Base-by-base conservation (phyloP, 169 alveolate species). In the Plasmodium blacklocki region DNA sequence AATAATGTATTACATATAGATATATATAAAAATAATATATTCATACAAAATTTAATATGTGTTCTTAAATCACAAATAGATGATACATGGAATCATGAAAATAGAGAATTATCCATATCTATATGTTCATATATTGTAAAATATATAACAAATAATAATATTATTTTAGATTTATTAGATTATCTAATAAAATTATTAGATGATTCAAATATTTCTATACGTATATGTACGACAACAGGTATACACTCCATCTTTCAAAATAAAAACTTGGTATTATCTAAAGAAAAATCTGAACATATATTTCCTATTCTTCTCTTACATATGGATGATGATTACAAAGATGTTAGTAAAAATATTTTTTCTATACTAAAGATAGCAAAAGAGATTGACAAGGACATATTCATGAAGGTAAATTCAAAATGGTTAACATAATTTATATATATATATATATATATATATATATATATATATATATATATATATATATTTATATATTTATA, bases 41-140 rank as follows among this genome's bases (percentile, higher is more conserved):
- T 78, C 23, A 63, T 78, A 26, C 78, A 78, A 50, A 64, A 49
- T 66, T 64, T 78, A 70, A 68, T 78, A 15, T 50, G 89, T 49
- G 76, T 64, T 3, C 62, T 78, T 6, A 78, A 66, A 26, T 78
- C 89, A 3, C 29, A 64, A n/a, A 78, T 45, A 50, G 89, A 78
- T 78, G 89, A 78, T 64, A 64, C 76, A 21, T 78, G 89, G 89
- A 64, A 47, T 78, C 58, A 43, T 64, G 89, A 56, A 64, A 78
- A 78, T 58, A 78, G 89, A 59, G 89, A 64, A 78, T 66, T 78
- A 64, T 50, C 67, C 43, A 78, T 78, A 32, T 54, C 70, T 18
- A 78, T 78, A 78, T 64, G 26, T 78, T 64, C 63, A 18, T 59
- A 78, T 64, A 47, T 78, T 49, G 68, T 54, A 64, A 67, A 70